A percentile compares a stretch with the other conserved stretches of the same genome.
phyloP scores from a whole-genome alignment of 192 early-diverging fungal genomes.

The Entomortierella chlamydospora region DNA sequence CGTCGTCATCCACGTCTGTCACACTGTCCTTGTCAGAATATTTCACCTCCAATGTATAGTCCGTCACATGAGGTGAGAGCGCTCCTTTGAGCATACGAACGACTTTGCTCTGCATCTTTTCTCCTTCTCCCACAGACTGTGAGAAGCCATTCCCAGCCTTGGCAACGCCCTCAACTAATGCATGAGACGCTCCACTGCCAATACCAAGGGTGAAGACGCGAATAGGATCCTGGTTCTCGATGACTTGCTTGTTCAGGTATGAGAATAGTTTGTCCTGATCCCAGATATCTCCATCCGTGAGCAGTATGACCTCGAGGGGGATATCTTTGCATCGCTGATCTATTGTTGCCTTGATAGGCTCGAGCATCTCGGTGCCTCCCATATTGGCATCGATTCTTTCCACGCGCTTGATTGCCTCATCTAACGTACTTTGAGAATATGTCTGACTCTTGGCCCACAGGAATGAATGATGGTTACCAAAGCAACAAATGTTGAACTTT shows the following conservation, averaged over 20 bases:
- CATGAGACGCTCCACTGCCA: slow-evolving; percentile 60
- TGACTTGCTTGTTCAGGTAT: slow-evolving; percentile 28
- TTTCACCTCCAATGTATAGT: slow-evolving; percentile 57
- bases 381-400: slow-evolving; percentile 54
- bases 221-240: slow-evolving; percentile 15
- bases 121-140: slow-evolving; percentile 56
- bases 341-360: slow-evolving; percentile 48
- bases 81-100: slow-evolving; percentile 65
- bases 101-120: slow-evolving; percentile 64
- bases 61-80: slow-evolving; percentile 50
- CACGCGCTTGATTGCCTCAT: slow-evolving; percentile 40
- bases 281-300: slow-evolving; percentile 64
- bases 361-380: slow-evolving; percentile 63
- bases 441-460: slow-evolving; percentile 52
- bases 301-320: slow-evolving; percentile 55
- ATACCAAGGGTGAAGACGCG: slow-evolving; percentile 64
- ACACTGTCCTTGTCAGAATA: neutral
- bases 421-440: slow-evolving; percentile 52
- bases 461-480: slow-evolving; percentile 44
- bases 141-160: slow-evolving; percentile 60
- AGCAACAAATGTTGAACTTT: slow-evolving; percentile 63
- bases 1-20: slow-evolving; percentile 8
- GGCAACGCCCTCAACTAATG: slow-evolving; percentile 63
- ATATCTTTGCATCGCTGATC: slow-evolving; percentile 37
- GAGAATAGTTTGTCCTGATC: slow-evolving; percentile 53